Evolutionary conservation across 768 basidiomycete species (phyloP).

Genomic region (Favolaschia claudopus): DNA sequence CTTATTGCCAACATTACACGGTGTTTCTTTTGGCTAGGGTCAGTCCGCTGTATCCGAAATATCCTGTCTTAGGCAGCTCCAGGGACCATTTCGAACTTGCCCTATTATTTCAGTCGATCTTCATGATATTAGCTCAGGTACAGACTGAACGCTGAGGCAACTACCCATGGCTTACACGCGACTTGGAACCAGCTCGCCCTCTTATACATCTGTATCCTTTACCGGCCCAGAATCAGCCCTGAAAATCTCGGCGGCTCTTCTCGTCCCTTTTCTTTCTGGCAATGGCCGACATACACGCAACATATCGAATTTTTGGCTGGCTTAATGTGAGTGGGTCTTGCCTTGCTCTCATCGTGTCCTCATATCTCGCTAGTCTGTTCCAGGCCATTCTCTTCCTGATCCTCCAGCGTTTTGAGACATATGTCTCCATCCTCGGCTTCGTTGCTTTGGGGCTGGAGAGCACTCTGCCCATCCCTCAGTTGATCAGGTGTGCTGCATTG

Average conservation of each 20-base stretch:
- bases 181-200: constrained; percentile 66
- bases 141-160: constrained; percentile 23
- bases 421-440: constrained; percentile 73
- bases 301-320: constrained; percentile 86
- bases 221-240: constrained; percentile 65
- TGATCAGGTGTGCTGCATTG: constrained; percentile 63
- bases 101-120: constrained; percentile 79
- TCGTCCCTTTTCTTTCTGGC: constrained; percentile 83
- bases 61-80: background rate
- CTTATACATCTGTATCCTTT: constrained; percentile 82
- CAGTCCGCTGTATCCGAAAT: constrained; percentile 12
- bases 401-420: constrained; percentile 67
- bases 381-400: constrained; percentile 80
- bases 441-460: constrained; percentile 84
- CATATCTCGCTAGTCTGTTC: constrained; percentile 53
- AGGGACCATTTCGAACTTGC: constrained; percentile 77
- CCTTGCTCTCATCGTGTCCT: background rate
- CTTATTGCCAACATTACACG: constrained; percentile 85
- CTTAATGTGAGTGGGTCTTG: constrained; percentile 61
- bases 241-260: constrained; percentile 66
- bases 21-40: constrained; percentile 93
- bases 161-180: constrained; percentile 16
- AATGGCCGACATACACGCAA: constrained; percentile 80
- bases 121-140: constrained; percentile 89
- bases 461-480: constrained; percentile 85